Evolutionary conservation across 257 asterid genomes (phyloP), one percentile per base, ranked within the genome.

Genomic region (Solanum acaule): DNA sequence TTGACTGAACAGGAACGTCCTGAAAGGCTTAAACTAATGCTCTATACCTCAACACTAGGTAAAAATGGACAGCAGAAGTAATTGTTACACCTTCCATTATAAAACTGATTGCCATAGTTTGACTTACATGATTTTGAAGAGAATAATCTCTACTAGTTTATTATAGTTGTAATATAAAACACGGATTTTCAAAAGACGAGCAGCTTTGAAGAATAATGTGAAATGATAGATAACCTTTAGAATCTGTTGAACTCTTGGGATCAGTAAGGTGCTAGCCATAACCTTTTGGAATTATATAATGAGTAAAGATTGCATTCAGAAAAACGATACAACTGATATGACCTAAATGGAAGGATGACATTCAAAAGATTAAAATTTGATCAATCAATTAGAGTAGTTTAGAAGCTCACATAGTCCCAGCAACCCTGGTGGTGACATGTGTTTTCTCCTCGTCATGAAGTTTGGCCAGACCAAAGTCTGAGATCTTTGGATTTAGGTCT

Each of bases 381-480:
- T 84, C 71, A 2, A 70, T 46, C 77, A 23, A 34, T 52, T 33
- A 76, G 35, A 33, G 40, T 23, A 68, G 71, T 61, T 12, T 86
- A 77, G 37, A 44, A 88, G 79, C 95, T 92, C 89, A 94, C 98
- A 92, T 91, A 34, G 97, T 95, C 89, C 98, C 98, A 11, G 96
- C 98, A 78, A 94, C 93, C 89, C 94, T 91, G 63, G 96, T 95
- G 91, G 88, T 93, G 82, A 95, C 94, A 88, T 94, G 94, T 2
- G 96, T 91, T 84, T 93, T 89, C 75, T 90, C 98, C 83, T 93
- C 96, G 33, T 92, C 98, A 49, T 91, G 90, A 82, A 94, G 96
- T 89, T 90, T 94, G 86, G 98, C 98, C 59, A 95, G 91, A 77
- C 98, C 98, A 67, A 95, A 95, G 90, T 95, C 98, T 2, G 98